Percentiles rank a stretch among this genome's conserved stretches.
phyloP scores from a whole-genome alignment of 352 stramenopile species.

The Blastocystis sp. region DNA sequence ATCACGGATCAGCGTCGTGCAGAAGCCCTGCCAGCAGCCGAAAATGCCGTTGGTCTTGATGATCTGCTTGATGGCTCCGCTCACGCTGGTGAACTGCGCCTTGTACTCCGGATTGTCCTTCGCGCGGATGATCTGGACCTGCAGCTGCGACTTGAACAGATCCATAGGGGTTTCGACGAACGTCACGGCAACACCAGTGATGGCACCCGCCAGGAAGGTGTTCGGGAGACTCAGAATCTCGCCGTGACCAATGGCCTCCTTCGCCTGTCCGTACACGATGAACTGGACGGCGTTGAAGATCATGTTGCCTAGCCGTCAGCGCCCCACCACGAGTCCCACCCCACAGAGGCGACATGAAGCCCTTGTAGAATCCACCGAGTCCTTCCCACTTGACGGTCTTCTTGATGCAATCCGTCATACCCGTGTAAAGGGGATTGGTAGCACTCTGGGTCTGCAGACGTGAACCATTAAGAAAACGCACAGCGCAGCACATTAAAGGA shows the following conservation, averaged over 20 bases:
- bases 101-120: constrained; percentile 70
- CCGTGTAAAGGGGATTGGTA: constrained; percentile 58
- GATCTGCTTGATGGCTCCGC: constrained; percentile 61
- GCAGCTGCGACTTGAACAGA: constrained; percentile 69
- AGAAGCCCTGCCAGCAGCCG: constrained; percentile 64
- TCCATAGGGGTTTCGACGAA: constrained; percentile 69
- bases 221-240: constrained; percentile 60
- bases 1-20: constrained; percentile 66
- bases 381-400: constrained; percentile 69
- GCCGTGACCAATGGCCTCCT: constrained; percentile 67
- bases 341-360: constrained; percentile 67
- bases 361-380: constrained; percentile 66
- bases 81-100: constrained; percentile 63
- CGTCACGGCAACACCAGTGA: constrained; percentile 64
- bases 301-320: constrained; percentile 50
- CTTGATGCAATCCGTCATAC: constrained; percentile 62
- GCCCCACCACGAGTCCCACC: background rate
- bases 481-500: constrained; percentile 4
- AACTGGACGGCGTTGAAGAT: constrained; percentile 69
- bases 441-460: constrained; percentile 66
- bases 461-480: constrained; percentile 34
- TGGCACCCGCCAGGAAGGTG: constrained; percentile 62
- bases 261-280: constrained; percentile 66
- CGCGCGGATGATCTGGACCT: constrained; percentile 68
- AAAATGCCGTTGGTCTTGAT: constrained; percentile 67